phyloP scores from a whole-genome alignment of 2,329 filamentous ascomycete species.

The Dactylellina drechsleri region DNA sequence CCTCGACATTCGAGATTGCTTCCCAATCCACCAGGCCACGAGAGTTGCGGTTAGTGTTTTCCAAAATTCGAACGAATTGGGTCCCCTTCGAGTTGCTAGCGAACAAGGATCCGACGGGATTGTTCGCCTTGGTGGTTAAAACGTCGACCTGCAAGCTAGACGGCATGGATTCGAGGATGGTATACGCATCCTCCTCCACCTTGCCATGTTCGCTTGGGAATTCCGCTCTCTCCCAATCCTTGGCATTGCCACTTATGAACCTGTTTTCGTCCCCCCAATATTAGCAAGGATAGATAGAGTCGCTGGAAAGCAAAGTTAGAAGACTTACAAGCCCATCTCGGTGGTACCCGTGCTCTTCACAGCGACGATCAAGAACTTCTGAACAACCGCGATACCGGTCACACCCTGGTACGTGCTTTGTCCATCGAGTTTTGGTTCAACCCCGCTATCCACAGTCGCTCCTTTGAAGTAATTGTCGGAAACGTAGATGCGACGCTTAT shows the following conservation, averaged over 20 bases:
- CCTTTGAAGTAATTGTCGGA: slow-evolving; percentile 84
- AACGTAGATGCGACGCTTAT: slow-evolving; percentile 80
- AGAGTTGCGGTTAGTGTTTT: slow-evolving; percentile 86
- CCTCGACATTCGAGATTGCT: slow-evolving; percentile 89
- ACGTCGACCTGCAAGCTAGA: slow-evolving; percentile 98
- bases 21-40: slow-evolving; percentile 90
- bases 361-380: slow-evolving; percentile 86
- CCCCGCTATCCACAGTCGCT: slow-evolving; percentile 62
- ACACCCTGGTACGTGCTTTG: slow-evolving; percentile 80
- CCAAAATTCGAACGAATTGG: slow-evolving; percentile 90
- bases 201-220: slow-evolving; percentile 83
- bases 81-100: slow-evolving; percentile 98
- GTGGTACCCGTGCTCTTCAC: slow-evolving; percentile 80
- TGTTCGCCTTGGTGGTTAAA: slow-evolving; percentile 72
- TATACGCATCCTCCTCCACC: slow-evolving; percentile 85
- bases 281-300: slow-evolving; percentile 30
- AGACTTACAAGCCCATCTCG: slow-evolving; percentile 85
- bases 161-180: slow-evolving; percentile 92
- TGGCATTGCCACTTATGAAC: slow-evolving; percentile 77
- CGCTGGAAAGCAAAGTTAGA: not conserved
- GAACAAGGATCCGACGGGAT: slow-evolving; percentile 85
- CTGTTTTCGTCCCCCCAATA: slow-evolving; percentile 26
- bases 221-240: slow-evolving; percentile 88
- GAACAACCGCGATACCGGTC: slow-evolving; percentile 82
- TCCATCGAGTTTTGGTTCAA: slow-evolving; percentile 80